Conservation (phyloP, 306 rosid species). For the Adenanthera pavonina region DNA sequence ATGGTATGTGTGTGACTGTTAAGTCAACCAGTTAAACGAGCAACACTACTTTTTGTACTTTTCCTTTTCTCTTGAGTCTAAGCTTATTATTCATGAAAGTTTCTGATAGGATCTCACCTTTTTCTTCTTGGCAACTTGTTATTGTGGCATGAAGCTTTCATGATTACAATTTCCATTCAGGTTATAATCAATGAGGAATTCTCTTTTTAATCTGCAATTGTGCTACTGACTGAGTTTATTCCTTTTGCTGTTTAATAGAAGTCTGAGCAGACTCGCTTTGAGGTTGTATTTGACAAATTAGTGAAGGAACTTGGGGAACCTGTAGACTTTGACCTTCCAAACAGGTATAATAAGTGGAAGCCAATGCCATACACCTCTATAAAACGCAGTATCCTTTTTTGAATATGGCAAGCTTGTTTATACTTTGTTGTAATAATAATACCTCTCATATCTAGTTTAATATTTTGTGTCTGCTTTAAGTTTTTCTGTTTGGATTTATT, state of each 20-base stretch:
- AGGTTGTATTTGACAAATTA: constrained; percentile 65
- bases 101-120: constrained; percentile 7
- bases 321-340: constrained; percentile 72
- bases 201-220: constrained; percentile 10
- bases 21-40: constrained; percentile 24
- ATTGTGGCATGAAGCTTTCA: constrained; percentile 1
- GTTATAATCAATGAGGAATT: constrained; percentile 11
- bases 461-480: not conserved
- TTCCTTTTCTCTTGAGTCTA: not conserved
- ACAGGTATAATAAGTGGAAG: constrained; percentile 58
- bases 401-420: not conserved
- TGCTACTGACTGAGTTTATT: constrained; percentile 35
- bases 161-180: not conserved
- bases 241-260: constrained; percentile 45
- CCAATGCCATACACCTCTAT: constrained; percentile 59
- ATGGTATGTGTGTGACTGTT: not conserved
- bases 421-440: not conserved
- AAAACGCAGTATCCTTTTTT: constrained; percentile 72
- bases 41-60: not conserved
- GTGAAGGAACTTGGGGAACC: constrained; percentile 64
- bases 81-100: constrained; percentile 16
- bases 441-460: not conserved
- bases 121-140: constrained; percentile 11
- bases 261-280: constrained; percentile 53
- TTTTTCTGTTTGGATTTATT: not conserved